Base-by-base conservation (phyloP, 257 asterid species). In the Capsicum chinense region DNA sequence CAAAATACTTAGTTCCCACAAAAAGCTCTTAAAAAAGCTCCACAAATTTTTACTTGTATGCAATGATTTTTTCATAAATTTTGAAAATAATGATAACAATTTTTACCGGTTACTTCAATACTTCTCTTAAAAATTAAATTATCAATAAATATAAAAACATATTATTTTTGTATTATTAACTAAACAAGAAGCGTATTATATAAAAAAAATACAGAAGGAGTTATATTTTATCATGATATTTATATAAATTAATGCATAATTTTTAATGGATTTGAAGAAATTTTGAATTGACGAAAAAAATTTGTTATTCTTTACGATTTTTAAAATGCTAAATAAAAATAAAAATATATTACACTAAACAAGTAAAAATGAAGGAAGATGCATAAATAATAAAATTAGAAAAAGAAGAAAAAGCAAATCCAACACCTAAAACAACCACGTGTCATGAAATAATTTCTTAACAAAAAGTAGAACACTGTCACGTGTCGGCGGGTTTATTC, bases 401-500 rank as follows among this genome's bases (percentile, higher is more conserved):
- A 58, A 4, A 58, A 21, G 33, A 1, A 7, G 37, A 79, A n/a
- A 52, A 76, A 74, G 11, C 26, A 21, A 64, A 42, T 64, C 71
- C 44, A 74, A 73, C 79, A n/a, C 19, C 35, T 44, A 79, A 39
- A 79, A 78, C 35, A 62, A 89, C 88, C 91, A 92, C 96, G 93
- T 91, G 93, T 85, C 91, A 16, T 60, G 37, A 26, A 17, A 6
- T 54, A 39, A 56, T 63, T 82, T 52, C 15, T 7, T 44, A 35
- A 47, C 3, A 17, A 69, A 85, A 78, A 83, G 39, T 39, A 58
- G 57, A 78, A 37, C 79, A 78, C 59, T 50, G 89, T 86, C 87
- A 88, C 89, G 91, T 89, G 97, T 92, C 97, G 95, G 97, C 90
- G 93, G 68, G 59, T 67, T 80, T 60, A 82, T 21, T 83, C 87